Conservation (phyloP, 345 rosid species). For the Linum usitatissimum region DNA sequence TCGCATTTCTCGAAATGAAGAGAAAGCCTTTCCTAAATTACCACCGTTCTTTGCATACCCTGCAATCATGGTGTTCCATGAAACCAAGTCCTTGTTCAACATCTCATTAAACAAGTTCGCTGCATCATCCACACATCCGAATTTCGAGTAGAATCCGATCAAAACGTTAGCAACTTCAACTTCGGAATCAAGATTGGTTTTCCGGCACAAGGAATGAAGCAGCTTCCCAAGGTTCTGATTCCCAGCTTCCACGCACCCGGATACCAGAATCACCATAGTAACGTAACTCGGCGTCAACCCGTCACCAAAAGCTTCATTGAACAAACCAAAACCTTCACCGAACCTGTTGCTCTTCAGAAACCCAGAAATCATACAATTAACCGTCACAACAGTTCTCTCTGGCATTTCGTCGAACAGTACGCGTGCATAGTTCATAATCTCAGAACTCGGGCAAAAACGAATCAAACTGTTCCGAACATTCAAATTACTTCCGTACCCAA, state of each 20-base stretch:
- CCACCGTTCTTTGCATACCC: slow-evolving; percentile 18
- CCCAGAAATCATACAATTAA: slow-evolving; percentile 22
- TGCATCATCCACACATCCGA: slow-evolving; percentile 14
- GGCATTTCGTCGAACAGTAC: slow-evolving; percentile 19
- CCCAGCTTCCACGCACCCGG: slow-evolving; percentile 17
- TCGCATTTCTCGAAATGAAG: slow-evolving; percentile 20
- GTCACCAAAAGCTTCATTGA: slow-evolving; percentile 9
- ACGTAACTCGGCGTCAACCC: slow-evolving; percentile 21
- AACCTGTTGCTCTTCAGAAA: slow-evolving; percentile 17
- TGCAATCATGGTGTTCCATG: slow-evolving; percentile 30
- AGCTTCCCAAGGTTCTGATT: slow-evolving; percentile 8
- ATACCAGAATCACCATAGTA: slow-evolving; percentile 17
- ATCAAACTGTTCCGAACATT: slow-evolving; percentile 15
- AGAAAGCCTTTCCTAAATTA: slow-evolving; percentile 8
- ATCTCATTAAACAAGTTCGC: slow-evolving; percentile 14
- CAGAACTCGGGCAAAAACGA: slow-evolving; percentile 8
- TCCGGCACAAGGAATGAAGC: slow-evolving; percentile 20
- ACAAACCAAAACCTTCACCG: slow-evolving; percentile 9
- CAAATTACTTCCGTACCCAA: slow-evolving; percentile 11
- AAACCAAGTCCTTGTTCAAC: slow-evolving; percentile 17
- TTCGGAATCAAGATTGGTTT: slow-evolving; percentile 10
- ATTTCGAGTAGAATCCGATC: slow-evolving; percentile 22
- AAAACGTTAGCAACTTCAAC: slow-evolving; percentile 16
- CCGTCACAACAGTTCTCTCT: slow-evolving; percentile 15
- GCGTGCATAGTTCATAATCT: slow-evolving; percentile 12